Base-by-base conservation (phyloP, 1,139 yeast species). In the Nadsonia commutata region DNA sequence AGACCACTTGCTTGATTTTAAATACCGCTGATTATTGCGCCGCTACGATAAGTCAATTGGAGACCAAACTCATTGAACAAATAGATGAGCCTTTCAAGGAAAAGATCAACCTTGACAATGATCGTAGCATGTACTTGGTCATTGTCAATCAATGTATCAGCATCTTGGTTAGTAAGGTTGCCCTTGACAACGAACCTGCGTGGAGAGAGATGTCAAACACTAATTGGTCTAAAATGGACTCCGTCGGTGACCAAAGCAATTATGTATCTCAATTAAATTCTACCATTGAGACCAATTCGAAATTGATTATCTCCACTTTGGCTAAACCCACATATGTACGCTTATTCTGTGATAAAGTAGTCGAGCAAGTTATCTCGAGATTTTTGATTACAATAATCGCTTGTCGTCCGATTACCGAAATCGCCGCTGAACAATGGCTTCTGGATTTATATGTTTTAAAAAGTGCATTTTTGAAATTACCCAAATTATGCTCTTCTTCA, bases 21-120 rank as follows among this genome's bases (percentile, higher is more conserved):
- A 84, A 86, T 52, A 90, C 98, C 0, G 86, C 95, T 1, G 95
- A 90, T 56, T 90, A 88, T 60, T 79, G 94, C 48, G 73, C 83
- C 22, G 70, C 76, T 17, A 90, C 95, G 5, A 75, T 80, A 2
- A 72, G 71, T 18, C 96, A 90, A 56, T 65, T 90, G 43, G 85
- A 77, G 53, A 82, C 79, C 37, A 76, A 74, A 51, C 63, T 90
- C 42, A 57, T 63, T 11, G 71, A 70, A 18, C 62, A 77, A 36
- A 67, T 78, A 33, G 66, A 70, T 39, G 60, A 62, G 20, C 55
- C 65, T 47, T 52, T 68, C 48, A 57, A 63, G 48, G 58, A 60
- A 39, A 51, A 62, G 18, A 58, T 66, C 16, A 62, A 69, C 36
- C 78, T 85, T 53, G 83, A 78, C 31, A 56, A 59, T 8, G 72